Base-by-base conservation (phyloP, 2,329 filamentous ascomycete genomes). In the Rhynchosporium secalis region DNA sequence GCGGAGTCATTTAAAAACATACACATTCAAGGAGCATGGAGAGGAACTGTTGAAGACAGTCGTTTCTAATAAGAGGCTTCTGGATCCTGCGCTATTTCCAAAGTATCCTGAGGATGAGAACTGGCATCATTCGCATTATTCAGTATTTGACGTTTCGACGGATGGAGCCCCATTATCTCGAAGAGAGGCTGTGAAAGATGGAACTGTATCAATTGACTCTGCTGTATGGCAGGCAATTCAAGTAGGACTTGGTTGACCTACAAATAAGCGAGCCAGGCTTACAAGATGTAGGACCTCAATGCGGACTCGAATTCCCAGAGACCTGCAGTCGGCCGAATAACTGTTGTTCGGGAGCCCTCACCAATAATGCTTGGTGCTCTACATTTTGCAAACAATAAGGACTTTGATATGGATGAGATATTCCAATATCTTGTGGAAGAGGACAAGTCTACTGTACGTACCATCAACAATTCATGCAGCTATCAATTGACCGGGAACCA, bases 361-460 rank as follows among this genome's bases (percentile, higher is more conserved):
- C 83, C 85, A 0, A 78, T 86, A 6, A 78, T 85, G 41, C 83
- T 87, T 57, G 84, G 81, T 1, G 82, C 83, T 0, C 75, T 86
- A 2, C 85, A 87, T 69, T 74, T 85, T 60, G 83, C 83, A 2
- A 80, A 87, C 76, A 76, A 79, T 33, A 71, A 79, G 12, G 75
- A 82, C 62, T 87, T 87, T 66, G 84, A 88, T 69, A 84, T 87
- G 81, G 80, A 86, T 54, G 84, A 86, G 64, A 75, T 88, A 1
- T 83, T 84, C 62, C 72, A 75, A 15, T 78, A 84, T 64, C 76
- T 88, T 15, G 78, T 86, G 4, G 77, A 80, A 12, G 79, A 81
- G n/a, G 67, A 72, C 72, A 71, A 33, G 77, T 80, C 72, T 73
- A 75, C 38, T 74, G 80, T 64, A 76, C 65, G 40, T 15, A 31